Base-by-base conservation (phyloP, 805 yeast genomes). In the Saccharomycopsis malanga region DNA sequence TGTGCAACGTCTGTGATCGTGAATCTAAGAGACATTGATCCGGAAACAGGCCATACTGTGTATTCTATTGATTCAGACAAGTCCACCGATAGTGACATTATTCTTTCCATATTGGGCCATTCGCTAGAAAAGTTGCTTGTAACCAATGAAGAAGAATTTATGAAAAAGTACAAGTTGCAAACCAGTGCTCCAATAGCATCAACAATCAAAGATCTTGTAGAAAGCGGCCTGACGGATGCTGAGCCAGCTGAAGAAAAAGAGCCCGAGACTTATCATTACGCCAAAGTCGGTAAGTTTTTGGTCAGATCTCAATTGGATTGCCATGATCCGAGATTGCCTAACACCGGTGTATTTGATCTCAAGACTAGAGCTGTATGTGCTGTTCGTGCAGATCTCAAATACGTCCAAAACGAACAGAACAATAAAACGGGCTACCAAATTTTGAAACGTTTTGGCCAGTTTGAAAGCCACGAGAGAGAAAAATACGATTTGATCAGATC, bases 261-360 rank as follows among this genome's bases (percentile, higher is more conserved):
- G 48, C 20, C 57, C 53, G 35, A 58, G 22, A 20, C 71, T n/a
- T 89, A 88, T 60, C 89, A 88, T 60, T 89, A 87, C 62, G 79
- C 94, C 4, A 64, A 66, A 34, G 66, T 76, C 47, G 87, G 82
- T 2, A 71, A 74, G 36, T 85, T 93, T 57, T 59, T 91, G 12
- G 72, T 91, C 77, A 71, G 98, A 54, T 91, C 98, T 0, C 98
- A 91, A 62, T 70, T 93, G 40, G 98, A 91, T 64, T 87, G 96
- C 50, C 69, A 71, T 50, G 89, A 87, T 62, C 61, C 70, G 0
- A 65, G 85, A 32, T 67, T 93, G 32, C 97, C 97, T 0, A 95
- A 95, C 0, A 80, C 83, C 3, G 97, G 97, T 0, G 81, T 88
- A 0, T 91, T 93, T 69, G 98, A 91, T 63, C 65, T 91, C 48